Evolutionary conservation across 2,329 filamentous ascomycete genomes (phyloP).

Genomic region (Chrysoporthe puriensis): DNA sequence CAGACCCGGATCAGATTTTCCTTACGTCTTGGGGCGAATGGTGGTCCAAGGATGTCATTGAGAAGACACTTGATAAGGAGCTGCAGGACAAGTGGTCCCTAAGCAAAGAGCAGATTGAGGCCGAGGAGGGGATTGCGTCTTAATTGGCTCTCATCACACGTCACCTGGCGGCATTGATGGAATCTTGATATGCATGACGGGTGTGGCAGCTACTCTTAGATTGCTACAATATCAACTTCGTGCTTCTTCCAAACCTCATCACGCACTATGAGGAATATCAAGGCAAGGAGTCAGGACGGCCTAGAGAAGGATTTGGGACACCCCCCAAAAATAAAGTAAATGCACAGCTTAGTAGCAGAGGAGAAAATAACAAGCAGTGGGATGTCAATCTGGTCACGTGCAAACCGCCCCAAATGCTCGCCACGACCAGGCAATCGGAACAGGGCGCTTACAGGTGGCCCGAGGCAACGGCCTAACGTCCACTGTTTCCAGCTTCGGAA

Average conservation of each 20-base stretch:
- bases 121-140: slow-evolving; percentile 38
- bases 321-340: not conserved
- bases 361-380: not conserved
- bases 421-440: slow-evolving; percentile 1
- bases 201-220: not conserved
- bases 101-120: slow-evolving; percentile 52
- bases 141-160: not conserved
- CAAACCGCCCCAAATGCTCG: not conserved
- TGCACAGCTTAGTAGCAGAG: not conserved
- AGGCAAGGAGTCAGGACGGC: too few relatives aligned
- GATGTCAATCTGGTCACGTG: not conserved
- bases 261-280: not conserved
- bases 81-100: slow-evolving; percentile 58
- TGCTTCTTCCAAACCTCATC: not conserved
- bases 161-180: not conserved
- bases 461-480: not conserved
- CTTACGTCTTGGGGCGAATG: slow-evolving; percentile 61
- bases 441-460: not conserved
- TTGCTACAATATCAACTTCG: not conserved
- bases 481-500: not conserved
- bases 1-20: slow-evolving; percentile 56
- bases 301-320: too few relatives aligned
- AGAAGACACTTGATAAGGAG: slow-evolving; percentile 45
- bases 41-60: slow-evolving; percentile 52
- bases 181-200: not conserved